Evolutionary conservation across 805 yeast genomes (phyloP), one percentile per base, ranked within the genome.

Genomic region (Candida endomychidarum): DNA sequence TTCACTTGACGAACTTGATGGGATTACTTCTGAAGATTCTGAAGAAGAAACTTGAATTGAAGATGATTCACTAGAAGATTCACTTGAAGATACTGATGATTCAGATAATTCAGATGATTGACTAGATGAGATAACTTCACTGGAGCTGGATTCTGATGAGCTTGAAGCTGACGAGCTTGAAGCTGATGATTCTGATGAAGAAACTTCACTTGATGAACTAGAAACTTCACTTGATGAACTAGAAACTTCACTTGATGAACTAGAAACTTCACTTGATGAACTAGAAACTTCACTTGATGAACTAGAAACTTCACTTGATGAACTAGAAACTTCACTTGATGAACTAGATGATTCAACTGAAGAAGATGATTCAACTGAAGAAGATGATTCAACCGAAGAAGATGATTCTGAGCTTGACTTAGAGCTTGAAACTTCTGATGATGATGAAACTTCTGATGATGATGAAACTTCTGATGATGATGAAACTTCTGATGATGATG

Each of bases 141-240:
- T 8, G 6, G 27, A 24, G n/a, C n/a, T n/a, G n/a, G n/a, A n/a
- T n/a, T n/a, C n/a, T n/a, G n/a, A n/a, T n/a, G n/a, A n/a, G n/a
- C n/a, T n/a, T n/a, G n/a, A n/a, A n/a, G n/a, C n/a, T n/a, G n/a
- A n/a, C n/a, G n/a, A n/a, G n/a, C n/a, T n/a, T n/a, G n/a, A n/a
- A n/a, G n/a, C n/a, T 15, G 32, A 28, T 28, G 32, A 28, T 28
- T 30, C 34, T n/a, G 34, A 18, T 19, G 34, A 30, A 5, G 31
- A 16, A 3, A 9, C 31, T 15, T 12, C 12, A 24, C 12, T 8
- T 10, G 11, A 24, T n/a, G n/a, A n/a, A n/a, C n/a, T n/a, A 11
- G 27, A 24, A 8, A n/a, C 27, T 15, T 12, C 12, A 24, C 12
- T 8, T 10, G 11, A 24, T n/a, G n/a, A n/a, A n/a, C n/a, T n/a